Conservation (phyloP, 2,329 filamentous ascomycete genomes). For the Apiospora arundinis region DNA sequence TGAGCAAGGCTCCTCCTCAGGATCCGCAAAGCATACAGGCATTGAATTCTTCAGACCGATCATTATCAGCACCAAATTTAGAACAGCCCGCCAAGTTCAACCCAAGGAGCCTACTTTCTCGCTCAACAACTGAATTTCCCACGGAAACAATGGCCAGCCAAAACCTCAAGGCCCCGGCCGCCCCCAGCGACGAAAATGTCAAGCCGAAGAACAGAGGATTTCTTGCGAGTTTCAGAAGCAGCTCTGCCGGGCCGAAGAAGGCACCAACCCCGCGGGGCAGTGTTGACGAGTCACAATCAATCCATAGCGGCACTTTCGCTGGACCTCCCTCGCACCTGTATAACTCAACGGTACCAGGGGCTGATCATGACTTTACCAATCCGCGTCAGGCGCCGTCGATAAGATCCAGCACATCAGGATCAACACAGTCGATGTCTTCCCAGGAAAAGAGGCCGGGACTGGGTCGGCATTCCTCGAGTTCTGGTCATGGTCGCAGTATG, state of each 20-base stretch:
- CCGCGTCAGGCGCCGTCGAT: conserved; percentile 37
- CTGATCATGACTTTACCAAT: conserved; percentile 30
- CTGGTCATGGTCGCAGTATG: conserved; percentile 38
- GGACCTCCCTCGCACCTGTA: conserved; percentile 27
- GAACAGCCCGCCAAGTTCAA: conserved; percentile 30
- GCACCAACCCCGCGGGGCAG: conserved; percentile 30
- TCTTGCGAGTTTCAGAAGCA: conserved; percentile 38
- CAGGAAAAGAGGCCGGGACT: conserved; percentile 34
- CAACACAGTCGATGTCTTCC: conserved; percentile 39
- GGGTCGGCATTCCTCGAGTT: conserved; percentile 32
- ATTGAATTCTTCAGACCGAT: conserved; percentile 35
- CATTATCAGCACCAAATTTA: conserved; percentile 37
- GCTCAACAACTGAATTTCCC: conserved; percentile 25
- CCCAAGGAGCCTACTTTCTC: conserved; percentile 28
- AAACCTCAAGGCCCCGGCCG: conserved; percentile 19
- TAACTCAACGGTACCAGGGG: conserved; percentile 27
- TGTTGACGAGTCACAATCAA: conserved; percentile 28
- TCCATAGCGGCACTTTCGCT: conserved; percentile 26
- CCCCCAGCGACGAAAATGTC: conserved; percentile 26
- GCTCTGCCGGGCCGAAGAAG: conserved; percentile 35
- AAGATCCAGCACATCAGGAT: conserved; percentile 35
- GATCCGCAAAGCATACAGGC: conserved; percentile 32
- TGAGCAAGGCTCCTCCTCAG: conserved; percentile 45
- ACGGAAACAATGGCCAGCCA: conserved; percentile 31
- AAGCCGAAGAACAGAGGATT: conserved; percentile 40